These are phyloP conservation scores for Saturnispora gosingensis DNA, from an alignment of 805 yeast genomes.

Conservation along the genomic window DNA sequence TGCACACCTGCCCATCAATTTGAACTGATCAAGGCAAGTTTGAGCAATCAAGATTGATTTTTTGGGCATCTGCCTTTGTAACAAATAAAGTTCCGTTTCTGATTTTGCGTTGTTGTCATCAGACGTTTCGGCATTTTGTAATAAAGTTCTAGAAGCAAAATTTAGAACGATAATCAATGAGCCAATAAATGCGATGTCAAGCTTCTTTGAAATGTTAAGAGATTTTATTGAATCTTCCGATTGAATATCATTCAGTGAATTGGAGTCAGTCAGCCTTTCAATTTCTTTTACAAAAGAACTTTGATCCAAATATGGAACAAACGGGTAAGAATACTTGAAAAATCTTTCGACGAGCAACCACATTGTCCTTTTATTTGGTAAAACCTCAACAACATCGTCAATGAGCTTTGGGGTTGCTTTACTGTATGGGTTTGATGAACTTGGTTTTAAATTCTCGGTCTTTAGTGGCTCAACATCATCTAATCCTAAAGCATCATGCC, in stretches of 20 bases:
- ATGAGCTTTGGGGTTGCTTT: conserved; percentile 15
- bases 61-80: conserved; percentile 22
- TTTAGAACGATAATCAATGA: conserved; percentile 36
- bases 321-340: conserved; percentile 38
- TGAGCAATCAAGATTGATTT: conserved; percentile 39
- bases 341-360: conserved; percentile 39
- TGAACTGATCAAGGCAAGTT: conserved; percentile 47
- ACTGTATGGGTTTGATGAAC: background rate
- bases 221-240: conserved; percentile 27
- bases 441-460: background rate
- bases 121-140: conserved; percentile 24
- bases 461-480: conserved; percentile 29
- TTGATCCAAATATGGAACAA: conserved; percentile 39
- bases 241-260: conserved; percentile 17
- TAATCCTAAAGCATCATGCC: conserved; percentile 31
- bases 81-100: conserved; percentile 29
- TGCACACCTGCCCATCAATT: conserved; percentile 38
- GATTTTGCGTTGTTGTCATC: conserved; percentile 19
- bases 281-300: conserved; percentile 27
- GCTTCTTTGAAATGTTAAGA: conserved; percentile 31
- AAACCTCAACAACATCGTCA: conserved; percentile 26
- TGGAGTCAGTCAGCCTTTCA: conserved; percentile 29
- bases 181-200: conserved; percentile 42
- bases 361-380: conserved; percentile 36
- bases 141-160: conserved; percentile 34